Percentiles rank a stretch among this genome's conserved stretches.
Conservation (phyloP, 495 filamentous ascomycete species). For the Penicillium fimorum region DNA sequence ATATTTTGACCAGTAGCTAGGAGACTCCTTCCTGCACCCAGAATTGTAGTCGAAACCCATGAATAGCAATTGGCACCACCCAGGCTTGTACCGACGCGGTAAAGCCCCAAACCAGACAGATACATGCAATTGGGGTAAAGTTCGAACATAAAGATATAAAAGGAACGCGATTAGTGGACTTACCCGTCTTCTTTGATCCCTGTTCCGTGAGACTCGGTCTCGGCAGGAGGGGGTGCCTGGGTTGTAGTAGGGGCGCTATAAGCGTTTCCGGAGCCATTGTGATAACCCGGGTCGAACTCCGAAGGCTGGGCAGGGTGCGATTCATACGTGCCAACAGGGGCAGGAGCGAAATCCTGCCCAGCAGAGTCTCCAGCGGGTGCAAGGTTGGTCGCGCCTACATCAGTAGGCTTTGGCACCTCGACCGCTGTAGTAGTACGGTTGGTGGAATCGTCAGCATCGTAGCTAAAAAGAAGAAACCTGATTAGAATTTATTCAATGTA, state of each 20-base stretch:
- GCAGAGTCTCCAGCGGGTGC: constrained; percentile 23
- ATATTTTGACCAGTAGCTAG: neutral
- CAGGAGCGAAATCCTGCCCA: constrained; percentile 30
- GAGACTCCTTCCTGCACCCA: constrained; percentile 1
- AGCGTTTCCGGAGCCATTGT: constrained; percentile 63
- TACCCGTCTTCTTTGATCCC: constrained; percentile 99
- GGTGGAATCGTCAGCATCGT: constrained; percentile 76
- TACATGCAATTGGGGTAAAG: constrained; percentile 3
- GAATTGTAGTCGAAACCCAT: constrained; percentile 11
- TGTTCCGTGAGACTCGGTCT: constrained; percentile 48
- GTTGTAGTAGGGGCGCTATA: constrained; percentile 45
- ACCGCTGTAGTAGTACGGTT: constrained; percentile 40
- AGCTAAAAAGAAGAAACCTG: constrained; percentile 51
- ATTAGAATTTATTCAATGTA: constrained; percentile 9
- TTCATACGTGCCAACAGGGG: constrained; percentile 43
- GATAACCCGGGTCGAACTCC: constrained; percentile 51
- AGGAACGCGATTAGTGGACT: constrained; percentile 50
- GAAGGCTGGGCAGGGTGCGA: constrained; percentile 39
- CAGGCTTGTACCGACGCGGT: neutral
- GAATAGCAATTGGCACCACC: constrained; percentile 20
- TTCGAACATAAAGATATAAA: constrained; percentile 19
- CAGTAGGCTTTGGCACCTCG: constrained; percentile 32
- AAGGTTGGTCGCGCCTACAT: constrained; percentile 22
- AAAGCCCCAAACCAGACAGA: constrained; percentile 11
- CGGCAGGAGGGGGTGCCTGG: constrained; percentile 29